Evolutionary conservation across 139 green algal genomes (phyloP).

Genomic region (Chlorella sp.): DNA sequence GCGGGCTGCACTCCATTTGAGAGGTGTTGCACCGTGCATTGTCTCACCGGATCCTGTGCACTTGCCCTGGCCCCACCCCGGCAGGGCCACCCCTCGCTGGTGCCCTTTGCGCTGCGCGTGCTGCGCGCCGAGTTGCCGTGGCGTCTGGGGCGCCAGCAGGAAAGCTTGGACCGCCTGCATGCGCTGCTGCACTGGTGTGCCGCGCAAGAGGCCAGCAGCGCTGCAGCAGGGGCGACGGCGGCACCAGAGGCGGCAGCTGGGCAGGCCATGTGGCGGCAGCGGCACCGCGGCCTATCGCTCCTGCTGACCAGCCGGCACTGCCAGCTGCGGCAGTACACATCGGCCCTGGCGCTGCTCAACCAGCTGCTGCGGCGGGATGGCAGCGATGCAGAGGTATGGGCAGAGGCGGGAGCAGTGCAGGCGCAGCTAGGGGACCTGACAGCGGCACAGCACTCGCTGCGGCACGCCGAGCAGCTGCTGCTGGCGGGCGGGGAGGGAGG

Average conservation of each 20-base stretch:
- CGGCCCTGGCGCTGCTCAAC: constrained; percentile 19
- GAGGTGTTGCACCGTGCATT: too few relatives aligned
- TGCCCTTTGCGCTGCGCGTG: constrained; percentile 46
- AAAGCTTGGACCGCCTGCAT: constrained; percentile 17
- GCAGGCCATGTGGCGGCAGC: neutral
- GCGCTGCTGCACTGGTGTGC: constrained; percentile 40
- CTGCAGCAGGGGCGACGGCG: neutral
- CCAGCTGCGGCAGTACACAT: neutral
- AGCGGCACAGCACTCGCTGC: constrained; percentile 23
- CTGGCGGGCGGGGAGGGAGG: neutral
- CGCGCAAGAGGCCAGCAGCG: neutral
- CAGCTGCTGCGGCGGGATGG: neutral
- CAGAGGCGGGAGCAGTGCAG: constrained; percentile 34
- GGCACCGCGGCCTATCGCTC: neutral
- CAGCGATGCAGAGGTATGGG: neutral
- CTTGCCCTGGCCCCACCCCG: neutral
- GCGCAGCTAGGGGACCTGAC: constrained; percentile 38
- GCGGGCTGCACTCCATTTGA: too few relatives aligned
- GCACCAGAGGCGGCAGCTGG: neutral
- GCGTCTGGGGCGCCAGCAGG: constrained; percentile 2
- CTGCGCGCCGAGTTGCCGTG: constrained; percentile 28
- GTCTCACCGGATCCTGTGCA: too few relatives aligned
- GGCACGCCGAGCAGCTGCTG: constrained; percentile 8
- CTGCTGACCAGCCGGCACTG: constrained; percentile 7
- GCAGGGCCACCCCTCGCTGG: neutral